These are phyloP conservation scores for Petunia hybrid DNA, from an alignment of 305 asterid species.

Conservation along the genomic window DNA sequence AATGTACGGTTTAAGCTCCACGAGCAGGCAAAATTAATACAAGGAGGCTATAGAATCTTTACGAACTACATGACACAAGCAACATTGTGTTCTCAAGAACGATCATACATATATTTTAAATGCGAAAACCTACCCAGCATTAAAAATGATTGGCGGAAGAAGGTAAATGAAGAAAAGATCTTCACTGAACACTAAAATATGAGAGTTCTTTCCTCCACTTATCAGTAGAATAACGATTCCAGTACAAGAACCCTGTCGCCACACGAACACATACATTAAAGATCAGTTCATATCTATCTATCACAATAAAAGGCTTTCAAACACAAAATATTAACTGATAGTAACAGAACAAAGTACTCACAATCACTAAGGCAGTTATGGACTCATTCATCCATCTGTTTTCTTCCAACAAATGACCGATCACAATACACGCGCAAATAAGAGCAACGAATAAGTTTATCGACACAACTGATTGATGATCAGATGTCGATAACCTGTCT, in stretches of 20 bases:
- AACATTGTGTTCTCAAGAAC: background rate
- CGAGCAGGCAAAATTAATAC: too few species aligned
- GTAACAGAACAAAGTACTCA: constrained; percentile 47
- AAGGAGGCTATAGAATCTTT: background rate
- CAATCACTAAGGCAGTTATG: constrained; percentile 88
- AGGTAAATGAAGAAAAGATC: constrained; percentile 94
- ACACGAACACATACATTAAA: background rate
- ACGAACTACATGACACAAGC: background rate
- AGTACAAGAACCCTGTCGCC: constrained; percentile 73
- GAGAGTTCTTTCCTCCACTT: constrained; percentile 87
- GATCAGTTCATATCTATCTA: constrained; percentile 9
- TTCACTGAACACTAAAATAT: constrained; percentile 84
- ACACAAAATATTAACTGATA: background rate
- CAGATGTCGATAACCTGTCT: constrained; percentile 58
- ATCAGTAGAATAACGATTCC: constrained; percentile 84
- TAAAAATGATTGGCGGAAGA: constrained; percentile 97
- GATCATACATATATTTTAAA: background rate
- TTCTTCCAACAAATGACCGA: constrained; percentile 95
- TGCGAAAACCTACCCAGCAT: constrained; percentile 74
- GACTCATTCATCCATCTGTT: constrained; percentile 97
- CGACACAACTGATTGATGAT: constrained; percentile 73
- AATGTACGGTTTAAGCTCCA: too few species aligned
- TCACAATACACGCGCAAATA: constrained; percentile 80
- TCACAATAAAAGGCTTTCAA: constrained; percentile 10
- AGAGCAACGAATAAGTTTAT: constrained; percentile 80